Evolutionary conservation across 768 basidiomycete genomes (phyloP).

Genomic region (Russula sp.): DNA sequence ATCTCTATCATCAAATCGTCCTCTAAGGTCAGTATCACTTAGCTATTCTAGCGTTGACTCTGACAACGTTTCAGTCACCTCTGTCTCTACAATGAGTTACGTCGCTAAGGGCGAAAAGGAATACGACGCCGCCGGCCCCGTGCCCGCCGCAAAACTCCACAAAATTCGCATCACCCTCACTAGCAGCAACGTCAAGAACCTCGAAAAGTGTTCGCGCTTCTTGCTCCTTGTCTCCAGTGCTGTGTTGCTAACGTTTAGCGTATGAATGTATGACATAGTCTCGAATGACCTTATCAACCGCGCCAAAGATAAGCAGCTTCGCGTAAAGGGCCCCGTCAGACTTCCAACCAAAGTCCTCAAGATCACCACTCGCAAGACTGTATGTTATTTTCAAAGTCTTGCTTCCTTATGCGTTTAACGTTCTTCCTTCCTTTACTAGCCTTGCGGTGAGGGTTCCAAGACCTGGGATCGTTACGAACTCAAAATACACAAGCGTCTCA

Average conservation of each 20-base stretch:
- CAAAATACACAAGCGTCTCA: conserved; percentile 98
- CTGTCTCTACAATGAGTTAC: conserved; percentile 78
- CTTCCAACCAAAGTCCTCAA: conserved; percentile 98
- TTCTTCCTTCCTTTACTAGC: conserved; percentile 44
- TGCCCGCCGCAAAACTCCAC: conserved; percentile 90
- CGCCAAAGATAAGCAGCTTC: conserved; percentile 99
- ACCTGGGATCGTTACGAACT: conserved; percentile 99
- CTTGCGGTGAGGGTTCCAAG: conserved; percentile 99
- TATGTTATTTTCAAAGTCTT: conserved; percentile 41
- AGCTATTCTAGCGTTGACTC: background rate
- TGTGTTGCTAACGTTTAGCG: background rate
- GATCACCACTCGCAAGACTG: conserved; percentile 99
- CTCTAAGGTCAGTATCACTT: conserved; percentile 17
- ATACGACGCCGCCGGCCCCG: conserved; percentile 87
- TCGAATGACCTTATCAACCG: conserved; percentile 95
- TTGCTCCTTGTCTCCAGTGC: background rate
- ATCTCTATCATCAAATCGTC: conserved; percentile 19
- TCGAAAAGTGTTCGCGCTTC: conserved; percentile 85
- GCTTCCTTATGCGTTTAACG: conserved; percentile 1
- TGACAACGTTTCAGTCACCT: conserved; percentile 44
- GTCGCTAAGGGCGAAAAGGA: conserved; percentile 99
- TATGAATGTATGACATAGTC: conserved; percentile 50
- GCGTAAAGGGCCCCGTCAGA: conserved; percentile 97
- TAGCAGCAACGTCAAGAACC: conserved; percentile 94
- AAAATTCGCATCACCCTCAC: conserved; percentile 99